These are phyloP conservation scores for Chrysosphaeria jannelii DNA, from an alignment of 2,329 filamentous ascomycete genomes.

Conservation along the genomic window DNA sequence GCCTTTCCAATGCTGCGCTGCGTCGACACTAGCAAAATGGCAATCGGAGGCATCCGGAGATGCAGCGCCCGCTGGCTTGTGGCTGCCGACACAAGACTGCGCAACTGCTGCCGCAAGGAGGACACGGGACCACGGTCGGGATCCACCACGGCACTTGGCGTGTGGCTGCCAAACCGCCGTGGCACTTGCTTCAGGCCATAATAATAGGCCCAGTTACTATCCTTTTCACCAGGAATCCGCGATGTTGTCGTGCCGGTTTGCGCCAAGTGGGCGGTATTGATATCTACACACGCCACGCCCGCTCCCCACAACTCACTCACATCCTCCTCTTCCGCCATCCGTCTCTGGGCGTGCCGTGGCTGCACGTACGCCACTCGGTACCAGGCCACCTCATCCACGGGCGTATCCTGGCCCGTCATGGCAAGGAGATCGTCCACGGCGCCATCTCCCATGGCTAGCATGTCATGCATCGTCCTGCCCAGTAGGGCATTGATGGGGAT, in stretches of 20 bases:
- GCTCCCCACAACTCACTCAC: slow-evolving; percentile 41
- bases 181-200: slow-evolving; percentile 43
- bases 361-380: slow-evolving; percentile 62
- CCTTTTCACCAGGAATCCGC: slow-evolving; percentile 43
- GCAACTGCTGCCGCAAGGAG: slow-evolving; percentile 32
- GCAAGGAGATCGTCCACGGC: slow-evolving; percentile 42
- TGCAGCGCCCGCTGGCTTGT: slow-evolving; percentile 70
- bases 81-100: slow-evolving; percentile 64
- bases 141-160: slow-evolving; percentile 14
- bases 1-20: slow-evolving; percentile 84
- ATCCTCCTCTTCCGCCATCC: slow-evolving; percentile 12
- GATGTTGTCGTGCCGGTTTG: slow-evolving; percentile 71
- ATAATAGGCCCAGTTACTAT: slow-evolving; percentile 73
- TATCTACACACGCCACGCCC: slow-evolving; percentile 61
- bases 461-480: slow-evolving; percentile 52
- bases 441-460: slow-evolving; percentile 23
- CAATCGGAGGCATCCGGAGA: slow-evolving; percentile 61
- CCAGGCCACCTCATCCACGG: slow-evolving; percentile 47
- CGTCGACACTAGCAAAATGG: slow-evolving; percentile 66
- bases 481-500: slow-evolving; percentile 69
- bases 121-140: slow-evolving; percentile 18
- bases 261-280: slow-evolving; percentile 61
- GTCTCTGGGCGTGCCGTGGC: slow-evolving; percentile 9
- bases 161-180: slow-evolving; percentile 13
- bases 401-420: slow-evolving; percentile 13